Conservation (phyloP, 768 basidiomycete genomes). For the Suillus luteus region DNA sequence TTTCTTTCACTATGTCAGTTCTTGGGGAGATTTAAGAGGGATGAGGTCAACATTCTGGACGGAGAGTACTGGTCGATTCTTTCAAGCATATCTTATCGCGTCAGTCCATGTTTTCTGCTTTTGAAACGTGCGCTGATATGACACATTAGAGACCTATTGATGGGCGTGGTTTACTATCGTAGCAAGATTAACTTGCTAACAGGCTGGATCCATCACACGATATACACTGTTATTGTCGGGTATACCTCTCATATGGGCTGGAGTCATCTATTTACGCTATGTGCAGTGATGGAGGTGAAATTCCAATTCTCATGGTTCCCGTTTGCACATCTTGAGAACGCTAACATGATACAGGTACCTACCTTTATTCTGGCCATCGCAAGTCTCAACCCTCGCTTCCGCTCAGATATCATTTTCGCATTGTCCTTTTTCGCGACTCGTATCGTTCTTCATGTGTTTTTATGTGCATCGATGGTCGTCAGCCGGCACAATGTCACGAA, state of each 20-base stretch:
- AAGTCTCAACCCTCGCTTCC: slow-evolving; percentile 43
- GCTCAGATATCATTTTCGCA: slow-evolving; percentile 54
- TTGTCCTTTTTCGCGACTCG: slow-evolving; percentile 52
- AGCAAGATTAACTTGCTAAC: slow-evolving; percentile 49
- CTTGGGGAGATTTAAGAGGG: slow-evolving; percentile 30
- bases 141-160: slow-evolving; percentile 41
- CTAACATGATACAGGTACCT: slow-evolving; percentile 40
- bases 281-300: slow-evolving; percentile 49
- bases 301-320: slow-evolving; percentile 11
- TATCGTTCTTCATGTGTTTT: slow-evolving; percentile 46
- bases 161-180: slow-evolving; percentile 49
- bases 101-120: slow-evolving; percentile 24
- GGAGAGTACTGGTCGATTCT: slow-evolving; percentile 37
- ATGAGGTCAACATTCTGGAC: slow-evolving; percentile 26
- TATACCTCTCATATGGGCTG: slow-evolving; percentile 37
- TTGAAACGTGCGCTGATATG: slow-evolving; percentile 6
- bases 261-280: slow-evolving; percentile 47
- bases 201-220: slow-evolving; percentile 56
- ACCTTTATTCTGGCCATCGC: slow-evolving; percentile 54
- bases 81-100: slow-evolving; percentile 48
- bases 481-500: slow-evolving; percentile 32
- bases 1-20: slow-evolving; percentile 30
- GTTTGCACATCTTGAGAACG: slow-evolving; percentile 4
- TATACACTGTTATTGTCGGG: slow-evolving; percentile 45
- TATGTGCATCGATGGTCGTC: slow-evolving; percentile 35